Conservation (phyloP, 192 early-diverging fungal genomes). For the Coemansia sp. region DNA sequence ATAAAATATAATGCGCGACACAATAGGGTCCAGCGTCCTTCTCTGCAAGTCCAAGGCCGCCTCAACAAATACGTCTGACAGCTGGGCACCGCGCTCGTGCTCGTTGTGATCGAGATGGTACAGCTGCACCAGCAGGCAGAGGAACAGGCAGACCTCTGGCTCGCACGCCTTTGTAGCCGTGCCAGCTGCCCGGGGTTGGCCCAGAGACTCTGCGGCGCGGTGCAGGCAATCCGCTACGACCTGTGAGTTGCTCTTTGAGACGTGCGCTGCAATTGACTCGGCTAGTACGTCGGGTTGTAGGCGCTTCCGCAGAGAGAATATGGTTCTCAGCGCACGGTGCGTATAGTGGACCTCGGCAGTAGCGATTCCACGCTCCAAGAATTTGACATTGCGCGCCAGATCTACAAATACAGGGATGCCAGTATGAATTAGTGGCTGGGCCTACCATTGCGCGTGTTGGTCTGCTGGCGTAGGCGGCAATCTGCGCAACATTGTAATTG, state of each 20-base stretch:
- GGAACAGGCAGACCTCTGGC: slow-evolving; percentile 84
- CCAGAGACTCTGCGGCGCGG: slow-evolving; percentile 7
- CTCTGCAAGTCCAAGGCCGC: slow-evolving; percentile 71
- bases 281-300: slow-evolving; percentile 65
- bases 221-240: slow-evolving; percentile 24
- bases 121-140: slow-evolving; percentile 78
- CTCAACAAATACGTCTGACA: slow-evolving; percentile 66
- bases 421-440: neutral
- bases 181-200: slow-evolving; percentile 8
- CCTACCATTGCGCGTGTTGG: neutral
- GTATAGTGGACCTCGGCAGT: slow-evolving; percentile 85
- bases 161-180: slow-evolving; percentile 37
- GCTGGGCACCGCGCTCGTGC: slow-evolving; percentile 64
- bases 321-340: slow-evolving; percentile 81
- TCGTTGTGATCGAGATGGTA: slow-evolving; percentile 78
- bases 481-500: neutral
- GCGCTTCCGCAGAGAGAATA: slow-evolving; percentile 76
- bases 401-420: slow-evolving; percentile 58
- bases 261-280: slow-evolving; percentile 58
- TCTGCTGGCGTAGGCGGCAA: neutral
- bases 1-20: slow-evolving; percentile 91
- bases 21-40: slow-evolving; percentile 85
- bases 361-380: slow-evolving; percentile 80
- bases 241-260: slow-evolving; percentile 13
- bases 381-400: slow-evolving; percentile 78